A percentile compares a stretch with the other conserved stretches of the same genome.
These are phyloP conservation scores for Zygosaccharomyces lentus DNA, from an alignment of 805 yeast genomes.

Conservation along the genomic window DNA sequence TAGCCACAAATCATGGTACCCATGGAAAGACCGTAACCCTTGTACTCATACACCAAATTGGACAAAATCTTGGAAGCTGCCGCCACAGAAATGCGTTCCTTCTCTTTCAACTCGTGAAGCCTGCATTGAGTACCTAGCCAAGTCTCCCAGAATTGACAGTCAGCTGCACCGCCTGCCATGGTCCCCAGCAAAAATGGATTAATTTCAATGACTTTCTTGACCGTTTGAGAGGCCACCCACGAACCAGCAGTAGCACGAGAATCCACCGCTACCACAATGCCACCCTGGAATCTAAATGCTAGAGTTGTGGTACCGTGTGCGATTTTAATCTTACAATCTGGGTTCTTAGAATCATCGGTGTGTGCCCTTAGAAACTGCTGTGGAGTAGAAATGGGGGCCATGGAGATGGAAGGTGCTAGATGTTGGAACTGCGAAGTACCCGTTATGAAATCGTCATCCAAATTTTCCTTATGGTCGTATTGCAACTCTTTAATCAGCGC, in stretches of 20 bases:
- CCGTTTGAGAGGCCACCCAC: constrained; percentile 98
- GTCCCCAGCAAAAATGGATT: constrained; percentile 94
- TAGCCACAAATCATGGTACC: constrained; percentile 99
- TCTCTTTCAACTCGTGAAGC: constrained; percentile 88
- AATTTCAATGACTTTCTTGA: constrained; percentile 93
- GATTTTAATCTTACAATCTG: constrained; percentile 91
- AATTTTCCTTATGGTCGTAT: constrained; percentile 31
- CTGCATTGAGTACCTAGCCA: constrained; percentile 98
- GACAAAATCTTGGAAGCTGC: constrained; percentile 93
- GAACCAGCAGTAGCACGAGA: constrained; percentile 97
- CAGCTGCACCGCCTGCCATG: constrained; percentile 99
- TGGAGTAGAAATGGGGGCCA: constrained; percentile 86
- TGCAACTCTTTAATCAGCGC: constrained; percentile 27
- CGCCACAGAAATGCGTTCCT: constrained; percentile 91
- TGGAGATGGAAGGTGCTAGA: constrained; percentile 55
- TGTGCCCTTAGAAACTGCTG: constrained; percentile 94
- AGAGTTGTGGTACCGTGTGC: constrained; percentile 99
- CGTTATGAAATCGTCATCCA: constrained; percentile 35
- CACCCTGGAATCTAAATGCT: constrained; percentile 94
- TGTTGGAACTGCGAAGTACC: constrained; percentile 31
- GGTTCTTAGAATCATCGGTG: constrained; percentile 89
- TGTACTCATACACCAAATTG: constrained; percentile 86
- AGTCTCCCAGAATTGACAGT: constrained; percentile 98
- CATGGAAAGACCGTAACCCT: constrained; percentile 98
- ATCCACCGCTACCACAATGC: constrained; percentile 94